Conservation (phyloP, 306 rosid genomes). For the Lablab purpureus region DNA sequence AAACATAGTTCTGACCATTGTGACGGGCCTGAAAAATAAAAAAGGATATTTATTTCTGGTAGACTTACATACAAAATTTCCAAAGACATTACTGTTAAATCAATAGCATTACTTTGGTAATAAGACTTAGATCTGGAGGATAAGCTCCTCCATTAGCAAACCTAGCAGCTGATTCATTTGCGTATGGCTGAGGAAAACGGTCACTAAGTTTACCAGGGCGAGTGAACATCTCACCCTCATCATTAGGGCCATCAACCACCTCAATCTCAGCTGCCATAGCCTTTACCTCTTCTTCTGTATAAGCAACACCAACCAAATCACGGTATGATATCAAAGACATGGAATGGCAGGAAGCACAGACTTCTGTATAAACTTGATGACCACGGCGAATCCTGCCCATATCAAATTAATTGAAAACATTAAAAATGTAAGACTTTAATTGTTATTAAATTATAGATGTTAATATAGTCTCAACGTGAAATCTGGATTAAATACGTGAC, state of each 20-base stretch:
- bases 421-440: no score
- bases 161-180: slow-evolving; percentile 98
- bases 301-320: slow-evolving; percentile 98
- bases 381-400: slow-evolving; percentile 96
- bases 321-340: slow-evolving; percentile 95
- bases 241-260: slow-evolving; percentile 97
- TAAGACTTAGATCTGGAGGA: slow-evolving; percentile 97
- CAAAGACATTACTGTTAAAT: slow-evolving; percentile 37
- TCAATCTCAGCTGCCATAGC: slow-evolving; percentile 99
- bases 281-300: slow-evolving; percentile 96
- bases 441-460: no score
- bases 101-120: slow-evolving; percentile 77
- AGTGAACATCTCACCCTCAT: slow-evolving; percentile 98
- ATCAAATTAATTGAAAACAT: slow-evolving; percentile 37
- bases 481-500: no score
- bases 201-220: slow-evolving; percentile 99
- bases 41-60: slow-evolving; percentile 22
- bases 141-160: slow-evolving; percentile 99
- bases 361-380: slow-evolving; percentile 95
- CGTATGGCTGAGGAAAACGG: slow-evolving; percentile 92
- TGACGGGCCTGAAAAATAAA: slow-evolving; percentile 86
- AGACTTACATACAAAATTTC: neutral
- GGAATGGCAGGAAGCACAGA: slow-evolving; percentile 98
- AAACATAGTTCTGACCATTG: slow-evolving; percentile 94
- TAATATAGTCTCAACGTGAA: no score